A percentile compares a stretch with the other conserved stretches of the same genome.
These are phyloP conservation scores for Corylus heterophylla DNA, from an alignment of 306 rosid genomes.

Conservation along the genomic window DNA sequence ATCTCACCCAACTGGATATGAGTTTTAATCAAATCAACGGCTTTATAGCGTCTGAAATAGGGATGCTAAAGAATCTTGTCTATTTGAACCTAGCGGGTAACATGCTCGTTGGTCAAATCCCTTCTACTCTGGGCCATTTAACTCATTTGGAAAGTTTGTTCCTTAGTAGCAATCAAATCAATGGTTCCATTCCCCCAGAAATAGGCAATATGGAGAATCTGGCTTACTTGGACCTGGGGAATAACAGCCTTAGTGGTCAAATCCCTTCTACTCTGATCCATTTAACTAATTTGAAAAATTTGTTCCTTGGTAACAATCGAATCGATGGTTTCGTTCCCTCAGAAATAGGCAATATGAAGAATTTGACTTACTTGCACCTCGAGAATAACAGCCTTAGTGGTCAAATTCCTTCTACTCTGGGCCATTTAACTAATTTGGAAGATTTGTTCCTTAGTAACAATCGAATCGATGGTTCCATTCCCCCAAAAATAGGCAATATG, in stretches of 20 bases:
- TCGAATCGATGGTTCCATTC: neutral
- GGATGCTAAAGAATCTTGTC: neutral
- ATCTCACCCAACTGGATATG: too few species aligned
- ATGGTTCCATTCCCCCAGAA: neutral
- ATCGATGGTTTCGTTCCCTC: neutral
- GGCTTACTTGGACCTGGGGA: accelerated
- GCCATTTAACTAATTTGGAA: neutral
- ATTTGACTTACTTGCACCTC: too few species aligned
- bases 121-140: neutral
- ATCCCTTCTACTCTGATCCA: neutral
- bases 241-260: neutral
- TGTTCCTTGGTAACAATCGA: too few species aligned
- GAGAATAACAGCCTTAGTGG: neutral
- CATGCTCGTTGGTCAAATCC: neutral
- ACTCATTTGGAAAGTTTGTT: neutral
- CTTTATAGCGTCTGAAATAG: neutral
- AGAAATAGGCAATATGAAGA: neutral
- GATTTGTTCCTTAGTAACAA: neutral
- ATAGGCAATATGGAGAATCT: neutral
- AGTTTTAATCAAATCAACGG: too few species aligned
- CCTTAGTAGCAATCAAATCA: neutral
- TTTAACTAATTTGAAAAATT: neutral
- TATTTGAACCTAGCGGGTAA: too few species aligned
- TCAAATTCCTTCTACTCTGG: neutral
- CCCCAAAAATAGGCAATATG: neutral